These are phyloP conservation scores for Quercus suber DNA, from an alignment of 306 rosid species.

Conservation along the genomic window DNA sequence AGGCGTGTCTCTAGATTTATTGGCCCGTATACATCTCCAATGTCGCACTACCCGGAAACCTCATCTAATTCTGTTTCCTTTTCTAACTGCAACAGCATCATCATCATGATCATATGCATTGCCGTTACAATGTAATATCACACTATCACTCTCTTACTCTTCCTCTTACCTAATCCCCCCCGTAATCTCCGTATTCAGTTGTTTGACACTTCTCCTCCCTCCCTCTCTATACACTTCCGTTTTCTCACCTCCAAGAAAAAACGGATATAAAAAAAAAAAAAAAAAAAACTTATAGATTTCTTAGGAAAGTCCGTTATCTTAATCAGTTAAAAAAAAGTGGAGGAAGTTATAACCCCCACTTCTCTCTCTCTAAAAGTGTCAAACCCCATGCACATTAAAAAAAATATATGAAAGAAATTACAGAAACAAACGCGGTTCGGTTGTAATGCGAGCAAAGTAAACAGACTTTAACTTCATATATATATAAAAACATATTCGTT, in stretches of 20 bases:
- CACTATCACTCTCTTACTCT: too few species aligned
- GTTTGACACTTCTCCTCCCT: not conserved
- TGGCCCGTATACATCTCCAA: too few species aligned
- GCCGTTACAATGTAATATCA: too few species aligned
- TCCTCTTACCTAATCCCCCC: too few species aligned
- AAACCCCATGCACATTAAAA: not conserved
- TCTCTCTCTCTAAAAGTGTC: not conserved
- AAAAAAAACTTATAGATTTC: conserved; percentile 10
- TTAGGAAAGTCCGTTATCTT: conserved; percentile 36
- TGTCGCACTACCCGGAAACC: too few species aligned
- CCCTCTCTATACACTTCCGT: not conserved
- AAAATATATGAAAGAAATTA: conserved; percentile 3
- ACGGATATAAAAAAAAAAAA: conserved; percentile 4
- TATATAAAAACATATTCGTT: conserved; percentile 21
- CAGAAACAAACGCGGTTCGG: conserved; percentile 37
- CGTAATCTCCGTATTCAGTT: too few species aligned
- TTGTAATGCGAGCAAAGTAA: conserved; percentile 10
- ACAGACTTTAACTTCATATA: too few species aligned
- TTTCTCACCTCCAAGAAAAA: not conserved
- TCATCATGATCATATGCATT: too few species aligned
- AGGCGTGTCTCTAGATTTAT: too few species aligned
- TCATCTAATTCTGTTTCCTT: too few species aligned
- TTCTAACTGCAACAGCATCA: too few species aligned
- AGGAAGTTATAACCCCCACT: conserved; percentile 43
- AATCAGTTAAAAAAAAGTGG: conserved; percentile 29